phyloP scores from a whole-genome alignment of 352 stramenopile genomes.

The Pythium sukuiense region DNA sequence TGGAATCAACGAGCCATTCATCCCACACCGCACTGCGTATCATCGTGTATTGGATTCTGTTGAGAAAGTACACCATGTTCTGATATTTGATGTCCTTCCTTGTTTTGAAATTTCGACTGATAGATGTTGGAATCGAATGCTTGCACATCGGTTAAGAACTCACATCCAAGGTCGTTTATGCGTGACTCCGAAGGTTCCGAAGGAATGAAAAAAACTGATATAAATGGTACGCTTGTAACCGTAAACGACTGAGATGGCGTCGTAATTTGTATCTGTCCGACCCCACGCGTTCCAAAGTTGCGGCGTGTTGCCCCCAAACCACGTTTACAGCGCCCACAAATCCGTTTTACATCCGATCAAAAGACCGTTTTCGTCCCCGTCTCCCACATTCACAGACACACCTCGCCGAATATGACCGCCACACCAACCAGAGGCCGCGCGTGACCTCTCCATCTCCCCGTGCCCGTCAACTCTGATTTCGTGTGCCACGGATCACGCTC shows the following conservation, averaged over 20 bases:
- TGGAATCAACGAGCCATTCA: conserved; percentile 6
- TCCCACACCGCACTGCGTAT: neutral
- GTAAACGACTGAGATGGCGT: neutral
- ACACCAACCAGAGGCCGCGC: neutral
- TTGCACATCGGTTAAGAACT: neutral
- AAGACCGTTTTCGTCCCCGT: neutral
- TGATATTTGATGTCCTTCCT: neutral
- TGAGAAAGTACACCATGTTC: neutral
- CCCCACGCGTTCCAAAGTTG: neutral
- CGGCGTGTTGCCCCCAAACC: neutral
- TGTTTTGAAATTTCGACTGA: no score
- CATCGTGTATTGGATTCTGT: neutral
- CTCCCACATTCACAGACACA: neutral
- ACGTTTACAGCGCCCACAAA: neutral
- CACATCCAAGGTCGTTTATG: neutral
- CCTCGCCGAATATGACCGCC: neutral
- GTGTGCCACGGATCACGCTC: neutral
- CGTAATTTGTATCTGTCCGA: neutral
- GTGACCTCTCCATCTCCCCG: neutral
- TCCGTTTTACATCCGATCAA: neutral
- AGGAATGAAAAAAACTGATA: neutral
- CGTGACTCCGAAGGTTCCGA: neutral
- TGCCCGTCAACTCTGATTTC: neutral
- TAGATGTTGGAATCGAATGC: neutral
- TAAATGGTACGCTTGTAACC: neutral